Base-by-base conservation (phyloP, 1,284 basidiomycete genomes). In the Cutaneotrichosporon sp. region DNA sequence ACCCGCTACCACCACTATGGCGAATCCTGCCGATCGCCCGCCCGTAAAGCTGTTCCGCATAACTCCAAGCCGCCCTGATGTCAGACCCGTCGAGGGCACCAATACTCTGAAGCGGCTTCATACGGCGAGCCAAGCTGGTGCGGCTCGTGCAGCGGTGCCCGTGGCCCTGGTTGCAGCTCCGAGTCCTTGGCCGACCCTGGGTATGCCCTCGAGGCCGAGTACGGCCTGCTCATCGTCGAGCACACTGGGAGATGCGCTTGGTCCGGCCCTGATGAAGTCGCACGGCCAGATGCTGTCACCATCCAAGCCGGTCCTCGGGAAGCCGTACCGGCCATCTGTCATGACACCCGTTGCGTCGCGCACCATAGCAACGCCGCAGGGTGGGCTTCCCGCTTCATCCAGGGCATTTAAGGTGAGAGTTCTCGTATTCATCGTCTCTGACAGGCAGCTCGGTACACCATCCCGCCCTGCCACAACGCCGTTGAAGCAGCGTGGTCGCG, bases 241-340 rank as follows among this genome's bases (percentile, higher is more conserved):
- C 53, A 38, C 42, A 1, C 34, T n/a, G 11, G 38, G 38, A 14
- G 13, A 6, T 6, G 55, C 36, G 9, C 38, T 40, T 10, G 13
- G 22, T 13, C 9, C 18, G n/a, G 26, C 57, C 6, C 18, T 38
- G 2, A 63, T 63, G 4, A 68, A 64, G 8, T 49, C 58, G 10
- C 58, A 32, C 2, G 21, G 13, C 32, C 49, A 59, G 58, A 30
- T 66, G 10, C 65, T 70, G 36, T 67, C 68, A 7, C 61, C 69
- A 8, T 26, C 58, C n/a, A 49, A 36, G 47, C 34, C 58, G 3
- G 40, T 31, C 10, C 49, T 63, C 21, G 61, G 61, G n/a, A 51
- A 52, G 40, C 61, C 61, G n/a, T 26, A 50, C 16, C 47, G 61
- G 13, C 60, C 53, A 4, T 36, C 53, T 4, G 59, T 40, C 7